Evolutionary conservation across 495 filamentous ascomycete species (phyloP), one percentile per base, ranked within the genome.

Genomic region (Penicillium maclennaniae): DNA sequence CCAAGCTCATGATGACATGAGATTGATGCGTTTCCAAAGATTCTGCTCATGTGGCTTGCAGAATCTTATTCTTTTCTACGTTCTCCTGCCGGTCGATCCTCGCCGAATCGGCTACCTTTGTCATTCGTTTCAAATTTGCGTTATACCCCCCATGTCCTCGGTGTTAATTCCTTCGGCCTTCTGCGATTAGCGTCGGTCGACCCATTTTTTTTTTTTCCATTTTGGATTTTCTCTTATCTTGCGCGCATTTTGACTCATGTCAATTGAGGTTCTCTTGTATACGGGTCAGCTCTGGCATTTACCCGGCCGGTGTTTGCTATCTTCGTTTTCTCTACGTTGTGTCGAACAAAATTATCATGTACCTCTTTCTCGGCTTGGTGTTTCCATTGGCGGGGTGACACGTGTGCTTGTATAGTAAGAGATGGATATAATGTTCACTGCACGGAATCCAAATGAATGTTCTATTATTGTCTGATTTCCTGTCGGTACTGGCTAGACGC

Each of bases 1-100:
- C 91, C 51, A 81, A 81, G 70, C 67, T 96, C 61, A 92, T 92
- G 78, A 93, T 93, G 86, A 88, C 92, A 83, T 87, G 72, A 79
- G 56, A 12, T 43, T 10, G 16, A 19, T 40, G 38, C 16, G 38
- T 14, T 40, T n/a, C 8, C 38, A 40, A 20, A n/a, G 7, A 1
- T 20, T 40, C 38, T 7, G 38, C 19, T 1, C 26, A 26, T 21
- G 38, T 36, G 31, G 31, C 31, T 34, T 34, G 31, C 31, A 34
- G 8, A 34, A 51, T 2, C 17, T 17, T 42, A 10, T 41, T 20
- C n/a, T n/a, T 45, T 52, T 38, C 19, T 37, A 52, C 37, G 23
- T 52, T 53, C 37, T 14, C 10, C n/a, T 20, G 27, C 21, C 42
- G 27, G 34, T 9, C 21, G 7, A 31, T 38, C n/a, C 7, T 27